A percentile compares a stretch with the other conserved stretches of the same genome.
phyloP scores from a whole-genome alignment of 2,329 filamentous ascomycete genomes.

The Knoxdaviesia capensis region DNA sequence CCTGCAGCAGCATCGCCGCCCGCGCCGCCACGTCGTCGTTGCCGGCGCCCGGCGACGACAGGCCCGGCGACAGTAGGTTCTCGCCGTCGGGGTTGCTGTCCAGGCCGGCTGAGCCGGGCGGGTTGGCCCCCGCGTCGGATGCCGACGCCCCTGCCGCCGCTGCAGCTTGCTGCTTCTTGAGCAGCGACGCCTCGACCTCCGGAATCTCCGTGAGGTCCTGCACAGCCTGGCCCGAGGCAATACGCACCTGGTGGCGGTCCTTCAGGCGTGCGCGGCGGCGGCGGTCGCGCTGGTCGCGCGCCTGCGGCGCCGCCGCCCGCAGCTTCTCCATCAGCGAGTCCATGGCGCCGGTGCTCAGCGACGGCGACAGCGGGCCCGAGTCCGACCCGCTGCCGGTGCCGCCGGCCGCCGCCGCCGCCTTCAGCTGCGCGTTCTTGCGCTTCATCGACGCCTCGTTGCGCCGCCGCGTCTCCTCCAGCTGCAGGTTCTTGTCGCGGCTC shows the following conservation, averaged over 20 bases:
- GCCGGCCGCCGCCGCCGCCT: slow-evolving; percentile 25
- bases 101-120: slow-evolving; percentile 11
- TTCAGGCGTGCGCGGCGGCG: slow-evolving; percentile 73
- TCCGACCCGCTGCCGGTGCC: slow-evolving; percentile 15
- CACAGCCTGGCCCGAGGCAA: slow-evolving; percentile 79
- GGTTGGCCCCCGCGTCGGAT: slow-evolving; percentile 25
- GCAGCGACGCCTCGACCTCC: slow-evolving; percentile 21
- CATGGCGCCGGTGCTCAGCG: slow-evolving; percentile 79
- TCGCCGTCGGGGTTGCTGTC: neutral
- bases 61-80: slow-evolving; percentile 22
- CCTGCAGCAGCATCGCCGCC: slow-evolving; percentile 66
- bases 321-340: slow-evolving; percentile 89
- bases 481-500: slow-evolving; percentile 80
- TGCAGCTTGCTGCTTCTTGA: slow-evolving; percentile 4
- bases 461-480: slow-evolving; percentile 60
- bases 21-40: slow-evolving; percentile 65
- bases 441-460: slow-evolving; percentile 86
- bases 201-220: slow-evolving; percentile 43
- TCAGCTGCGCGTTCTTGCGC: slow-evolving; percentile 60
- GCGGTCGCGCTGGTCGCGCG: slow-evolving; percentile 73
- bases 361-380: slow-evolving; percentile 44
- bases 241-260: slow-evolving; percentile 73
- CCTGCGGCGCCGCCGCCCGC: slow-evolving; percentile 76
- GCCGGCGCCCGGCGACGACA: slow-evolving; percentile 21
- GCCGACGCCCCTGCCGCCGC: slow-evolving; percentile 7